phyloP scores from a whole-genome alignment of 352 stramenopile genomes.

The Phytopythium oedochilum region DNA sequence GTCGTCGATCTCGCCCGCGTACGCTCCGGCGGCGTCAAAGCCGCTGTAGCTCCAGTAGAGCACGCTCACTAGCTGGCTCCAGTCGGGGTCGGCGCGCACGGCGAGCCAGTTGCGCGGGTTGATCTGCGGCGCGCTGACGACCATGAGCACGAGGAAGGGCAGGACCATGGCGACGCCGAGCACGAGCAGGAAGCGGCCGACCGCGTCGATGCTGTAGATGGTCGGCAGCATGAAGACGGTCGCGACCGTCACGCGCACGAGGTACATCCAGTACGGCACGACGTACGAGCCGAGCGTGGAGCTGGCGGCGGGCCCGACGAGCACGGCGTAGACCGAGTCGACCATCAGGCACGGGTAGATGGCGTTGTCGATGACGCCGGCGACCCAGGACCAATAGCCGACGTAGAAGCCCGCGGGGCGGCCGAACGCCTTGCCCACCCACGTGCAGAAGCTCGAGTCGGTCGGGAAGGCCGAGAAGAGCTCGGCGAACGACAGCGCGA shows the following conservation, averaged over 20 bases:
- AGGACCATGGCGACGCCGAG: constrained; percentile 68
- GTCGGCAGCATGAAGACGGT: constrained; percentile 71
- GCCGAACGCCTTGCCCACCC: constrained; percentile 75
- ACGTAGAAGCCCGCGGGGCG: constrained; percentile 84
- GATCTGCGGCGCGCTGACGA: constrained; percentile 49
- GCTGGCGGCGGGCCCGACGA: constrained; percentile 5
- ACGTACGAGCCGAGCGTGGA: background rate
- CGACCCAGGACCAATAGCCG: constrained; percentile 80
- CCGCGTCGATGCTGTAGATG: constrained; percentile 63
- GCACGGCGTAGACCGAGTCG: constrained; percentile 41
- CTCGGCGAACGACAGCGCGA: constrained; percentile 70
- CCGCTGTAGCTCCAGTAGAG: constrained; percentile 86
- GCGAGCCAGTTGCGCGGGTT: constrained; percentile 63
- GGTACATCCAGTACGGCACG: constrained; percentile 22
- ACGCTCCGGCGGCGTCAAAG: constrained; percentile 68
- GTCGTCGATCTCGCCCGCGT: constrained; percentile 66
- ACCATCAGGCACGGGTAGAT: constrained; percentile 85
- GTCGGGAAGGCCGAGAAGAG: constrained; percentile 79
- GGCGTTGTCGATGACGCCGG: constrained; percentile 78
- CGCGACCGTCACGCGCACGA: constrained; percentile 43
- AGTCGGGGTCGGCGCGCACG: constrained; percentile 57
- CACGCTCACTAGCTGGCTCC: constrained; percentile 54
- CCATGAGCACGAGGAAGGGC: constrained; percentile 55
- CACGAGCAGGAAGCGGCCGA: constrained; percentile 55
- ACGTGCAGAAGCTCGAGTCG: constrained; percentile 77